phyloP scores from a whole-genome alignment of 345 rosid species.

The Eucalyptus coolabah region DNA sequence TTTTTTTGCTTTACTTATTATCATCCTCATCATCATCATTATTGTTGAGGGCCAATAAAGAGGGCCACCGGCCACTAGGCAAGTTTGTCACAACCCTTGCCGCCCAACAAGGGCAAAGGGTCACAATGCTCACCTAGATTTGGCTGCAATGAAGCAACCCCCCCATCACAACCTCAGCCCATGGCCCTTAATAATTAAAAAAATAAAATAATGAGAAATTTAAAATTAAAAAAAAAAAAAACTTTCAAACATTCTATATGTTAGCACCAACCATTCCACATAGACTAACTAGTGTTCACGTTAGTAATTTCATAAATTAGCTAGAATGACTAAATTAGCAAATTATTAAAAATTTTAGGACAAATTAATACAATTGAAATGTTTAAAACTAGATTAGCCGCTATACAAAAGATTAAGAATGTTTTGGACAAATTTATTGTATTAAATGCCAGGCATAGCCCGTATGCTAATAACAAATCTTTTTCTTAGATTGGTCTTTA shows the following conservation, averaged over 20 bases:
- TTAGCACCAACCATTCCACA: accelerated
- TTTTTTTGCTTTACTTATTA: accelerated
- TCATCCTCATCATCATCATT: accelerated
- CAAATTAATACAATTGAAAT: accelerated
- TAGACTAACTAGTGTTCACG: accelerated
- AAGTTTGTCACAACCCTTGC: neutral
- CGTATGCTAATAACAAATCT: neutral
- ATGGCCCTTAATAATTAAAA: neutral
- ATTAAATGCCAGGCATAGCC: neutral
- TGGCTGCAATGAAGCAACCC: neutral
- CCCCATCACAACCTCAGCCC: accelerated
- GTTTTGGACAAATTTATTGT: neutral
- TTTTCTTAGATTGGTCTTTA: neutral
- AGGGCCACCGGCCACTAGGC: neutral
- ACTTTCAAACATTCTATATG: neutral
- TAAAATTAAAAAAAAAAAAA: accelerated
- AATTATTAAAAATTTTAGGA: too few species aligned
- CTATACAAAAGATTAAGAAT: too few species aligned
- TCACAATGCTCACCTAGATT: accelerated
- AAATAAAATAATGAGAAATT: too few species aligned
- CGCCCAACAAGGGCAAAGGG: accelerated
- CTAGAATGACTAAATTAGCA: too few species aligned
- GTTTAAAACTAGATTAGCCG: accelerated
- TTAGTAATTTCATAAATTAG: too few species aligned
- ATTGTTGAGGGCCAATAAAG: neutral